phyloP scores from a whole-genome alignment of 2,329 filamentous ascomycete species.

The Cladophialophora bantiana region DNA sequence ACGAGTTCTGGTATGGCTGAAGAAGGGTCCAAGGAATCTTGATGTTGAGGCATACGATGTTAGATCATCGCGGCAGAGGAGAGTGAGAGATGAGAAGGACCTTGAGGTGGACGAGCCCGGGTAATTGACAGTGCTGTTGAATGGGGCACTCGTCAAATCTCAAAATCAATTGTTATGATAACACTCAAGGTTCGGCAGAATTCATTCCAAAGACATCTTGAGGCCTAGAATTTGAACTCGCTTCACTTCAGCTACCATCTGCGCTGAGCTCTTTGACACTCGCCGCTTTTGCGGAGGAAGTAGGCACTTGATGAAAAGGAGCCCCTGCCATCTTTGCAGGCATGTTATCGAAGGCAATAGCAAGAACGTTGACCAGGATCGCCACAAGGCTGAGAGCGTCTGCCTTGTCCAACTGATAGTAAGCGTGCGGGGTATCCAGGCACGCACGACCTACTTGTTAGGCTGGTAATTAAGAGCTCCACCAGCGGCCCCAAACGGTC shows the following conservation, averaged over 20 bases:
- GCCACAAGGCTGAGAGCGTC: conserved; percentile 14
- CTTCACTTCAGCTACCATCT: background rate
- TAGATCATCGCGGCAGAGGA: background rate
- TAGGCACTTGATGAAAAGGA: background rate
- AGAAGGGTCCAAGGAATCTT: background rate
- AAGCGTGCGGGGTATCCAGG: background rate
- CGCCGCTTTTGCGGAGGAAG: background rate
- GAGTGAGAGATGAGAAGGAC: background rate
- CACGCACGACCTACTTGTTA: too few species aligned
- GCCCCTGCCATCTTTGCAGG: too few species aligned
- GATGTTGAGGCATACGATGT: background rate
- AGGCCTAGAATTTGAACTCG: background rate
- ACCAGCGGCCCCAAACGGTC: too few species aligned
- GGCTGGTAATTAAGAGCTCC: too few species aligned
- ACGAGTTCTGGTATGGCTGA: background rate
- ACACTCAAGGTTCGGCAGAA: background rate
- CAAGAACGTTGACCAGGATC: conserved; percentile 8
- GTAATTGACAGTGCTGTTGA: too few species aligned
- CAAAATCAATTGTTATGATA: background rate
- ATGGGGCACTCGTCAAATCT: background rate
- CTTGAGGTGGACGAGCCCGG: background rate
- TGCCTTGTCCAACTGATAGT: too few species aligned
- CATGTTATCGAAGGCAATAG: background rate
- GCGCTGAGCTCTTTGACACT: background rate
- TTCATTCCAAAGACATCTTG: background rate